Evolutionary conservation across 208 protist genomes (phyloP), one percentile per base, ranked within the genome.

Genomic region (Trypanosomatidae sp.): DNA sequence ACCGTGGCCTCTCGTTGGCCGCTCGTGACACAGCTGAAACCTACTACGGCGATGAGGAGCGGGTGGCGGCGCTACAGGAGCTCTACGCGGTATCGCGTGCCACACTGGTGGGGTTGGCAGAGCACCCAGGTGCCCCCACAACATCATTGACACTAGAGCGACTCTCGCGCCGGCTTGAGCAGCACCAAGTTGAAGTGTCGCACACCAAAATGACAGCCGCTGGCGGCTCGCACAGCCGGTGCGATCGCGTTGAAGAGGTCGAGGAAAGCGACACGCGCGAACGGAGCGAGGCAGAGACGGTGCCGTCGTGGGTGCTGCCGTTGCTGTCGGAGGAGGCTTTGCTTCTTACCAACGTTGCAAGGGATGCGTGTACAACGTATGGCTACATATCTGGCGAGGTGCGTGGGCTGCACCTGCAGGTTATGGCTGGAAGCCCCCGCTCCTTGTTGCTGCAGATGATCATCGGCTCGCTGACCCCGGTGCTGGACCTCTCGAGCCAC

Each of bases 321-420:
- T 53, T 80, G 49, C 70, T 87, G 41, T 71, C 68, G 15, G 71
- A 68, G 50, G 86, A 94, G 70, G 50, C 83, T 33, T 60, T 74
- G 41, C 46, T 76, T 28, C 81, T 96, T 15, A 82, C 81, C 55
- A 66, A 75, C n/a, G 71, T 84, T 4, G 80, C 82, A 12, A 80
- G 80, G 41, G 71, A 81, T 49, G 70, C 81, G 9, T 93, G 86
- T 62, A 65, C 70, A 0, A 59, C 59, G 28, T 94, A 93, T 69
- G 91, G 91, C 30, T 91, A 91, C 80, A 79, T 87, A 33, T 85
- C 89, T 9, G 85, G 84, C 22, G 82, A 86, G 64, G 70, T 96
- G 64, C 89, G 89, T 47, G 91, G 91, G n/a, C n/a, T 91, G 39
- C 89, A 93, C 67, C 33, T 86, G 13, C 93, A 91, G 69, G 81